Evolutionary conservation across 805 yeast genomes (phyloP).

Genomic region (Candida montana): DNA sequence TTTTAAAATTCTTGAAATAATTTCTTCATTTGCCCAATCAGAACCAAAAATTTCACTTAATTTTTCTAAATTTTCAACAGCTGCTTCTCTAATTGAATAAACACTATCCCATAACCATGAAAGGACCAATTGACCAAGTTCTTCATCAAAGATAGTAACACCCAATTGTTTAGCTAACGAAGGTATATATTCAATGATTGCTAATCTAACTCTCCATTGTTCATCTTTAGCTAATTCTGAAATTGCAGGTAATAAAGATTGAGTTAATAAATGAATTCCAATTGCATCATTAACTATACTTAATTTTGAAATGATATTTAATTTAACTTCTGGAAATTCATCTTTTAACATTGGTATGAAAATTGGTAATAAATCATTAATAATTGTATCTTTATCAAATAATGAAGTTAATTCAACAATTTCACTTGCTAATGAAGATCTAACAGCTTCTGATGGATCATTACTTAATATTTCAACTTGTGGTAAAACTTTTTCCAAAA

Average conservation of each 20-base stretch:
- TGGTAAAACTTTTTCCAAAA: conserved; percentile 73
- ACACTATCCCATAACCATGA: conserved; percentile 99
- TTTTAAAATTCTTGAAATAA: conserved; percentile 67
- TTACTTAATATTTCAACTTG: conserved; percentile 75
- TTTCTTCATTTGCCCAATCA: conserved; percentile 85
- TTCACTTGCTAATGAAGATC: conserved; percentile 87
- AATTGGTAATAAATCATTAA: conserved; percentile 77
- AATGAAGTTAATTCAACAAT: conserved; percentile 83
- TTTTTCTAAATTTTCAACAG: conserved; percentile 75
- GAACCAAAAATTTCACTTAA: conserved; percentile 86
- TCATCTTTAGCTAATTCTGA: conserved; percentile 93
- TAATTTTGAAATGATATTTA: conserved; percentile 87
- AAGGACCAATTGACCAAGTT: conserved; percentile 83
- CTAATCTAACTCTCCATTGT: conserved; percentile 96
- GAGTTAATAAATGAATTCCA: conserved; percentile 83
- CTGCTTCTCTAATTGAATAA: conserved; percentile 94
- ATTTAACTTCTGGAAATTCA: conserved; percentile 93
- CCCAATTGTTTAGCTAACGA: conserved; percentile 92
- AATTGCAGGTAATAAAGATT: conserved; percentile 89
- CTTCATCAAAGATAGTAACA: conserved; percentile 86
- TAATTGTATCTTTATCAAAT: conserved; percentile 78
- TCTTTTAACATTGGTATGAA: conserved; percentile 92
- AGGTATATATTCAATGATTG: conserved; percentile 95
- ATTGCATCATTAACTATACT: conserved; percentile 91
- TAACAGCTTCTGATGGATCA: conserved; percentile 89